Conservation (phyloP, 805 yeast species). For the Kodamaea sagamina region DNA sequence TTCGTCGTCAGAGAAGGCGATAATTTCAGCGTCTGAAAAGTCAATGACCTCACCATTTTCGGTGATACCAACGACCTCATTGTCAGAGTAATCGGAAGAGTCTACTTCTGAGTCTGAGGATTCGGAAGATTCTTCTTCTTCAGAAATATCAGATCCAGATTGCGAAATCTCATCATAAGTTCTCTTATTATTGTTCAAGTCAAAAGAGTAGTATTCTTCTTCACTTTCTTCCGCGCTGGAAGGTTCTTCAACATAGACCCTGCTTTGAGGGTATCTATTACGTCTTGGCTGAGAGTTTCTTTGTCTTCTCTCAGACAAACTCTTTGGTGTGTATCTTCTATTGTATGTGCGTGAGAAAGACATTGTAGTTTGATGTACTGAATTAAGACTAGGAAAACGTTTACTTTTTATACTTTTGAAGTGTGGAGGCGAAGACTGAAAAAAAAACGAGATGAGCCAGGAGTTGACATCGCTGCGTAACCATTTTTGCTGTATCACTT, state of each 20-base stretch:
- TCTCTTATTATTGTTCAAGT: conserved; percentile 24
- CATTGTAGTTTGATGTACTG: conserved; percentile 2
- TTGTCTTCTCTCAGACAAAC: conserved; percentile 14
- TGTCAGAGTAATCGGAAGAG: conserved; percentile 20
- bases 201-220: conserved; percentile 34
- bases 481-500: no score
- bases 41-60: conserved; percentile 2
- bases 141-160: background rate
- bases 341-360: conserved; percentile 5
- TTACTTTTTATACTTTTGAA: background rate
- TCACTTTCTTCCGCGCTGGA: conserved; percentile 31
- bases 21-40: conserved; percentile 20
- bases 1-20: conserved; percentile 25
- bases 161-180: conserved; percentile 13
- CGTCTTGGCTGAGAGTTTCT: conserved; percentile 14
- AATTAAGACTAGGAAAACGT: no score
- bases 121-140: background rate
- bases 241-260: conserved; percentile 47
- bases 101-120: conserved; percentile 17
- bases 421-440: background rate
- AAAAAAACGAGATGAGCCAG: background rate
- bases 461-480: no score
- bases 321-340: conserved; percentile 26
- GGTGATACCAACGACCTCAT: conserved; percentile 14
- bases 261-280: conserved; percentile 23